A percentile compares a stretch with the other conserved stretches of the same genome.
Evolutionary conservation across 352 stramenopile genomes (phyloP).

Genomic region (Hyaloperonospora arabidopsidis): DNA sequence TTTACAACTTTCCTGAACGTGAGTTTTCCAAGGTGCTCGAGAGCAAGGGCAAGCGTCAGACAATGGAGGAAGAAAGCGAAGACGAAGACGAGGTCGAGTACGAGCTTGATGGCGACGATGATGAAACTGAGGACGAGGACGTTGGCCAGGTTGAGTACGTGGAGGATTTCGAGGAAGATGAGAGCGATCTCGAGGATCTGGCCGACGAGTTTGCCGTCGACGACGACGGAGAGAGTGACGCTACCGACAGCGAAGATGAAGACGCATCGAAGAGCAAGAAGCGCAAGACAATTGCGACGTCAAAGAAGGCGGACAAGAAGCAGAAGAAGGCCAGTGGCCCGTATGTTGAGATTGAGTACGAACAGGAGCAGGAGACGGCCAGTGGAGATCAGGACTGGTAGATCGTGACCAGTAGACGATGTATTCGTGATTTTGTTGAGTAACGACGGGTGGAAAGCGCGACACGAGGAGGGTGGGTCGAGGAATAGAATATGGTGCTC

Average conservation of each 20-base stretch:
- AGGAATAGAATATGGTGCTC: conserved; percentile 35
- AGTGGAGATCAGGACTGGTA: conserved; percentile 50
- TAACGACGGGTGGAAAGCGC: conserved; percentile 8
- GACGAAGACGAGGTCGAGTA: conserved; percentile 55
- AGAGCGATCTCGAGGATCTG: conserved; percentile 88
- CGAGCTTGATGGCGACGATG: conserved; percentile 44
- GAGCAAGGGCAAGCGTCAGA: conserved; percentile 76
- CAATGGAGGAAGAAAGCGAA: conserved; percentile 89
- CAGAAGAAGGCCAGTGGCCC: conserved; percentile 61
- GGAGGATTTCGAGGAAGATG: conserved; percentile 87
- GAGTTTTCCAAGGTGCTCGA: conserved; percentile 85
- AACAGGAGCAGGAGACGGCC: conserved; percentile 61
- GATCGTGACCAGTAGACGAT: background rate
- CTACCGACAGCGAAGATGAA: conserved; percentile 41
- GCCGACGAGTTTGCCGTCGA: conserved; percentile 55
- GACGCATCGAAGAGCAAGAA: conserved; percentile 48
- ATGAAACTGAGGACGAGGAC: conserved; percentile 31
- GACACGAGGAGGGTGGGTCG: conserved; percentile 14
- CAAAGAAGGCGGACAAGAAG: conserved; percentile 46
- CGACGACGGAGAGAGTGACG: conserved; percentile 43
- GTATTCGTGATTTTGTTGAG: background rate
- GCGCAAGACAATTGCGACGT: conserved; percentile 45
- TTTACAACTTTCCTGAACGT: conserved; percentile 98
- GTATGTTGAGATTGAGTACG: conserved; percentile 85
- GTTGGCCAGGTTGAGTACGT: conserved; percentile 70